Evolutionary conservation across 805 yeast genomes (phyloP).

Genomic region (Starmerella kuoi): DNA sequence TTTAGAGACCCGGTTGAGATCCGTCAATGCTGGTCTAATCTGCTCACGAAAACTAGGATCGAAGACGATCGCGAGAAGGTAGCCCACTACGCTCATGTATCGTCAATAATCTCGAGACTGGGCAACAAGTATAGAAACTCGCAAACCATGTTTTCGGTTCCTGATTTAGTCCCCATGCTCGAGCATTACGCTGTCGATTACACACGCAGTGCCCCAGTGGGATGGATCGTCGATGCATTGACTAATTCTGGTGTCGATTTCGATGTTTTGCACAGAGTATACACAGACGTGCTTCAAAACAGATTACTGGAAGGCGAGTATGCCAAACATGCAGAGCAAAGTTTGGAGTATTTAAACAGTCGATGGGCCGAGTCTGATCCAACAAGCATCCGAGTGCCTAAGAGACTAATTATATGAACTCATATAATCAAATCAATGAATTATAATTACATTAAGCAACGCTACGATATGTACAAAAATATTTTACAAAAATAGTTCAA

Average conservation of each 20-base stretch:
- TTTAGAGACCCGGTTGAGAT: conserved; percentile 76
- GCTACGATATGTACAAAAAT: too few species aligned
- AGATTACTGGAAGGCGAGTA: conserved; percentile 15
- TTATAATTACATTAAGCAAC: too few species aligned
- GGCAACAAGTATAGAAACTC: conserved; percentile 53
- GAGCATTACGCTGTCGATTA: conserved; percentile 42
- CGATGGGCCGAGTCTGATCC: neutral
- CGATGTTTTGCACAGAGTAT: conserved; percentile 24
- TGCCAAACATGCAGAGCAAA: conserved; percentile 10
- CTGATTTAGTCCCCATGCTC: conserved; percentile 53
- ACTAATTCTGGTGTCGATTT: conserved; percentile 27
- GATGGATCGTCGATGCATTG: conserved; percentile 33
- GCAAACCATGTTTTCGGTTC: conserved; percentile 71
- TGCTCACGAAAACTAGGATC: conserved; percentile 41
- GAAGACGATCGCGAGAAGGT: conserved; percentile 24
- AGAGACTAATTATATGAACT: too few species aligned
- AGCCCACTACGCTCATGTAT: conserved; percentile 31
- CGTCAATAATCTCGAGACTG: conserved; percentile 33
- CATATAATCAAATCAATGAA: too few species aligned
- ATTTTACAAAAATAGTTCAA: too few species aligned
- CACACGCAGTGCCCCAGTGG: conserved; percentile 31
- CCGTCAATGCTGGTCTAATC: conserved; percentile 62
- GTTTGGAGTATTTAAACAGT: conserved; percentile 7
- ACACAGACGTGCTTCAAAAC: conserved; percentile 22
- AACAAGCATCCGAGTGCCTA: neutral